Base-by-base conservation (phyloP, 306 rosid genomes). In the Lathyrus oleraceus region DNA sequence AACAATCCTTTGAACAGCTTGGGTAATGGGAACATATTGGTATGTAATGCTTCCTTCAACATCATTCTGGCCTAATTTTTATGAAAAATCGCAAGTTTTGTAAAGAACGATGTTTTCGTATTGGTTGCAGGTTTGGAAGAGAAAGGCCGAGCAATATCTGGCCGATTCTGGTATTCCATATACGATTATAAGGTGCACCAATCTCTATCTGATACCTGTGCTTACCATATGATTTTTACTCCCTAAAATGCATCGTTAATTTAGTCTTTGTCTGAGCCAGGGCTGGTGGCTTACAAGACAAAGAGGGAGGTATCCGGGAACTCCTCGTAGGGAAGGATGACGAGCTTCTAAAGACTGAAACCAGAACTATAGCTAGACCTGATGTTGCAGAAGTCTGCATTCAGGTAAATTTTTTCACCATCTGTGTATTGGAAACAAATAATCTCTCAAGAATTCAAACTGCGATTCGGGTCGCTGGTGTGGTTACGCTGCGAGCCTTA, bases 271-370 rank as follows among this genome's bases (percentile, higher is more conserved):
- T 79, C 30, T 74, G 27, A 74, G 28, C 23, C 76, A 94, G 99
- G 84, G 92, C 99, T 19, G 99, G 99, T 78, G 99, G 99, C 76
- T 78, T 94, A 87, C 86, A 83, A 72, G 99, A 94, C 57, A 94
- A 86, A 77, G 96, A 87, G 3, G 96, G 99, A 4, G 97, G 97
- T 38, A 10, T 81, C 28, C 84, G 97, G 28, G 99, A 94, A 74
- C 84, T 94, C 32, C 67, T 94, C 12, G 47, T 87, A 1, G 96
- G 99, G 59, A 94, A 94, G 83, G 95, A 94, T 67, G 99, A 94
- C 2, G 96, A 89, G 79, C 92, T 94, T 79, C 95, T 94, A 14
- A 79, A 94, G 81, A 87, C 95, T 0, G 97, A 91, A 17, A 91
- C 88, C 14, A 86, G 85, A 87, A 81, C 91, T 76, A 83, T 94